phyloP scores from a whole-genome alignment of 148 eudicot species.

The Cornus controversa region DNA sequence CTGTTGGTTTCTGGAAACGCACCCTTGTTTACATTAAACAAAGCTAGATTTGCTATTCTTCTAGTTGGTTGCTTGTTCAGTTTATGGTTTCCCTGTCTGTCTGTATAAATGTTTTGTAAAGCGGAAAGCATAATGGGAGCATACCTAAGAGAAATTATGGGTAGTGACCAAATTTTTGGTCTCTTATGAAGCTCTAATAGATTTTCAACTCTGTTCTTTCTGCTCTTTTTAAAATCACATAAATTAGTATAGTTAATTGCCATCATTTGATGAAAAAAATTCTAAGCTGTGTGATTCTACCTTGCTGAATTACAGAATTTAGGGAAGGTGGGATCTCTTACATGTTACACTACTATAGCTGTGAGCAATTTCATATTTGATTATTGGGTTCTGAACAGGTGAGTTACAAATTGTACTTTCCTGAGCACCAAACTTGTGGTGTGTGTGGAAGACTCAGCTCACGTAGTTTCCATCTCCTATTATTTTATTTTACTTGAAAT shows the following conservation, averaged over 20 bases:
- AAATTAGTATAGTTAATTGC: not conserved
- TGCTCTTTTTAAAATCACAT: not conserved
- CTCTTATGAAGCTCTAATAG: conserved; percentile 4
- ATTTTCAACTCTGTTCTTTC: not conserved
- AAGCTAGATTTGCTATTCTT: not conserved
- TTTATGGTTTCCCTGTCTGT: not conserved
- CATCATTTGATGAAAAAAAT: not conserved
- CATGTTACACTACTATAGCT: not conserved
- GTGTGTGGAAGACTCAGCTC: not conserved
- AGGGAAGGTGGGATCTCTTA: not conserved
- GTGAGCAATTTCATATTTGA: not conserved
- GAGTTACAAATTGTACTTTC: not conserved
- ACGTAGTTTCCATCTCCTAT: not conserved
- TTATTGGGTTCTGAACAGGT: not conserved
- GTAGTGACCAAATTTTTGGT: conserved; percentile 1
- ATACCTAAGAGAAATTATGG: not conserved
- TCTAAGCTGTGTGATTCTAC: not conserved
- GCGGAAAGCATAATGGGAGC: not conserved
- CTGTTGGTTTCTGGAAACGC: not conserved
- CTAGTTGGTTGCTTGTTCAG: not conserved
- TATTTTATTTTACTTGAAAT: too few species aligned
- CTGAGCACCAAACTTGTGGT: not conserved
- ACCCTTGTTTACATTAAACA: not conserved
- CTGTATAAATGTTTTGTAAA: not conserved
- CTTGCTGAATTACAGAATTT: not conserved